phyloP scores from a whole-genome alignment of 2,329 filamentous ascomycete genomes.

The Bipolaris gigantea region DNA sequence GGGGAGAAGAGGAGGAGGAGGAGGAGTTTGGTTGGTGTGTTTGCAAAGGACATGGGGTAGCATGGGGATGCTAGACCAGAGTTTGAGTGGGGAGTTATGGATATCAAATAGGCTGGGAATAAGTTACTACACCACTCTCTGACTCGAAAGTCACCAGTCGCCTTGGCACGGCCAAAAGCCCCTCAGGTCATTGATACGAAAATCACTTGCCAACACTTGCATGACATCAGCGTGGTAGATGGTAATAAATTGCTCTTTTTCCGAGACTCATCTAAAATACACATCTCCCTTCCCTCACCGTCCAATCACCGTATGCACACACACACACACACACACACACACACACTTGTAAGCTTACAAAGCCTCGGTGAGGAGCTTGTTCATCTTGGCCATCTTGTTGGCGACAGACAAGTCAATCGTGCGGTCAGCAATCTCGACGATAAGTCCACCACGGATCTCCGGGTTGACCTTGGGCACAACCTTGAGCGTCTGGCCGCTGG shows the following conservation, averaged over 20 bases:
- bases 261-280: constrained; percentile 41
- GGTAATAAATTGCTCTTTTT: constrained; percentile 31
- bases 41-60: neutral
- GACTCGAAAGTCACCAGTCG: neutral
- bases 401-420: constrained; percentile 98
- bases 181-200: neutral
- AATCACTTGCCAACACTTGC: neutral
- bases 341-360: constrained; percentile 69
- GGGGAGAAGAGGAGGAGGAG: neutral
- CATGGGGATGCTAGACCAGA: neutral
- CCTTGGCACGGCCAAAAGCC: neutral
- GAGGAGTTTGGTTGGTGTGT: neutral
- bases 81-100: no score
- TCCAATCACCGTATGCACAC: constrained; percentile 12
- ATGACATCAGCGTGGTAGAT: constrained; percentile 3
- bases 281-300: constrained; percentile 27
- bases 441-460: constrained; percentile 87
- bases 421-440: constrained; percentile 96
- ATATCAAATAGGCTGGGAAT: no score
- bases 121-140: neutral
- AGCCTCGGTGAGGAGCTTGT: constrained; percentile 96
- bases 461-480: constrained; percentile 93
- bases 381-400: constrained; percentile 93
- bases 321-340: no score
- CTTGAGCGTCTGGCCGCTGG: constrained; percentile 96